Evolutionary conservation across 345 rosid genomes (phyloP).

Genomic region (Triadica sebifera): DNA sequence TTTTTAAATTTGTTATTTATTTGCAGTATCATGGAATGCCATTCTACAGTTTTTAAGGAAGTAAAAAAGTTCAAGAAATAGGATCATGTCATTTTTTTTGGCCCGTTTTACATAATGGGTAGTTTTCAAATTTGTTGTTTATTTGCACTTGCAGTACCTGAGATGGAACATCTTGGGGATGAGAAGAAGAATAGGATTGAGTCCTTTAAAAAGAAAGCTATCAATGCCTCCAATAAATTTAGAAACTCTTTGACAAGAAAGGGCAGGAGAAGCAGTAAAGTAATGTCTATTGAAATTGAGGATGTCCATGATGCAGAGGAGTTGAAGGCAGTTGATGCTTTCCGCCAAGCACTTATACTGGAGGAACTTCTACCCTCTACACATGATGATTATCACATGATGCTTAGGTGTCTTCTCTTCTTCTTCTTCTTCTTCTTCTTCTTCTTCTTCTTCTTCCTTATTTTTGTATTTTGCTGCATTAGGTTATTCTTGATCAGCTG

Average conservation of each 20-base stretch:
- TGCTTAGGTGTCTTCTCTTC: constrained; percentile 88
- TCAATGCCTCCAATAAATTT: constrained; percentile 70
- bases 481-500: background rate
- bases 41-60: background rate
- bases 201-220: constrained; percentile 63
- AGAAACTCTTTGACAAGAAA: constrained; percentile 63
- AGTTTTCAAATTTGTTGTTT: background rate
- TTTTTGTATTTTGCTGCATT: background rate
- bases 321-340: constrained; percentile 67
- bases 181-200: constrained; percentile 56
- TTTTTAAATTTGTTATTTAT: background rate
- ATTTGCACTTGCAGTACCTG: constrained; percentile 20
- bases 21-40: background rate
- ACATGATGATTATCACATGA: constrained; percentile 86
- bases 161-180: constrained; percentile 41
- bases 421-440: too few species aligned
- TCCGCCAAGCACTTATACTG: constrained; percentile 67
- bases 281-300: constrained; percentile 58
- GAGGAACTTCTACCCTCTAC: constrained; percentile 76
- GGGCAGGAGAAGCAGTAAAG: constrained; percentile 74
- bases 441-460: too few species aligned
- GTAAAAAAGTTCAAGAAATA: background rate
- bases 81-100: background rate
- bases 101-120: background rate
- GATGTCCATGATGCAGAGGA: constrained; percentile 80